These are phyloP conservation scores for Colletotrichum aenigma DNA, from an alignment of 2,329 filamentous ascomycete genomes.

Conservation along the genomic window DNA sequence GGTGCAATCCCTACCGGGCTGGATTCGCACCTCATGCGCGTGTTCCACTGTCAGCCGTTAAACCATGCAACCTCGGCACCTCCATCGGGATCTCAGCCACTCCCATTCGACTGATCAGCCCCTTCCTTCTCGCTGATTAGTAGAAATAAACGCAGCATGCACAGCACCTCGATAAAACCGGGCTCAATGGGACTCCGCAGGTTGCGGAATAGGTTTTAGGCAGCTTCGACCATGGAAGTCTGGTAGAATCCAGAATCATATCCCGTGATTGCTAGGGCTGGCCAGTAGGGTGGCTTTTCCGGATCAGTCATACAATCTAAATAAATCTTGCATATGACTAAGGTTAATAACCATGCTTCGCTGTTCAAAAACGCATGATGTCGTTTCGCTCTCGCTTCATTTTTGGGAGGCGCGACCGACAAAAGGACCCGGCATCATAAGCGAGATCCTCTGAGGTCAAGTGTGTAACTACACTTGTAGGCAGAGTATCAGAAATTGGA, in stretches of 20 bases:
- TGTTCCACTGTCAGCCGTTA: background rate
- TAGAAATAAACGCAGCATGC: background rate
- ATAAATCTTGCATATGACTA: conserved; percentile 1
- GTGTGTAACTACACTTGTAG: background rate
- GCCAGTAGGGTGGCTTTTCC: background rate
- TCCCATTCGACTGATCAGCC: background rate
- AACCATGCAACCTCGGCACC: background rate
- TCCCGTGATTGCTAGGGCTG: background rate
- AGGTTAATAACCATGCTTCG: background rate
- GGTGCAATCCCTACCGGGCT: background rate
- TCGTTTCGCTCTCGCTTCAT: background rate
- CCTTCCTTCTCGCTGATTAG: background rate
- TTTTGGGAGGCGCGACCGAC: background rate
- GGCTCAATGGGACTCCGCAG: background rate
- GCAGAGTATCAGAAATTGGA: background rate
- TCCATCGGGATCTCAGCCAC: background rate
- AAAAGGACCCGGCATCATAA: background rate
- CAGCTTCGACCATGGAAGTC: background rate
- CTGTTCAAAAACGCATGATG: background rate
- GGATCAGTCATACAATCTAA: background rate
- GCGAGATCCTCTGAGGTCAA: background rate
- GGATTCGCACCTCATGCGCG: background rate
- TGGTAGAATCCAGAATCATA: background rate
- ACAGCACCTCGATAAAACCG: background rate
- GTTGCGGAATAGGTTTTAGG: background rate